Evolutionary conservation across 768 basidiomycete species (phyloP), one percentile per base, ranked within the genome.

Genomic region (Lenzites betulinus): DNA sequence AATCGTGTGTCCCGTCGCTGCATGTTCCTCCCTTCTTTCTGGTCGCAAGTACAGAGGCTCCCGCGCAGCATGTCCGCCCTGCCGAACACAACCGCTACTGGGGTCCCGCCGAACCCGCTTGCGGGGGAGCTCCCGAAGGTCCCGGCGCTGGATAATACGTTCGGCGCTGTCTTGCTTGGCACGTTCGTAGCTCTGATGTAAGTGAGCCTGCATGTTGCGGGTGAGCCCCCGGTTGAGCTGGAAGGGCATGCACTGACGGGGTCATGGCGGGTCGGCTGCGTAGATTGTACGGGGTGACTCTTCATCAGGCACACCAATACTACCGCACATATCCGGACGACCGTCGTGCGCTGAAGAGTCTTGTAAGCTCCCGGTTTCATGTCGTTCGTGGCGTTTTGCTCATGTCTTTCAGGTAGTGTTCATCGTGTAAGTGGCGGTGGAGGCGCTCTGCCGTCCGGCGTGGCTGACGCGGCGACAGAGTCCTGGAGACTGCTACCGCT

Each of bases 261-360:
- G 30, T n/a, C n/a, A n/a, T n/a, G 6, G 30, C 30, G 30, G 30
- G 30, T 4, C 6, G 3, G 18, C 38, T 4, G 39, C 68, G 55
- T 30, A 56, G 55, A 13, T 20, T 56, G 23, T 56, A 56, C 35
- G 55, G 55, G n/a, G 18, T 56, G 6, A 47, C 22, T 20, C 36
- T 56, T 1, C 55, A 56, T 20, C 55, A 56, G 55, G 20, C 36
- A 25, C 48, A 56, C 20, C 55, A 46, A 25, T 56, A 56, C 22
- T 18, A n/a, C 36, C 47, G 46, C 12, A 18, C 38, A 36, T 56
- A 48, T 26, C 55, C 46, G 18, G 35, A 25, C 1, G 55, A 56
- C 25, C 23, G 30, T 7, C 33, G 42, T 16, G n/a, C 20, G 33
- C 20, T 47, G 54, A 55, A 55, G 38, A 3, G 25, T 18, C 36